Base-by-base conservation (phyloP, 139 green algal genomes). In the Picochlorum sp. region DNA sequence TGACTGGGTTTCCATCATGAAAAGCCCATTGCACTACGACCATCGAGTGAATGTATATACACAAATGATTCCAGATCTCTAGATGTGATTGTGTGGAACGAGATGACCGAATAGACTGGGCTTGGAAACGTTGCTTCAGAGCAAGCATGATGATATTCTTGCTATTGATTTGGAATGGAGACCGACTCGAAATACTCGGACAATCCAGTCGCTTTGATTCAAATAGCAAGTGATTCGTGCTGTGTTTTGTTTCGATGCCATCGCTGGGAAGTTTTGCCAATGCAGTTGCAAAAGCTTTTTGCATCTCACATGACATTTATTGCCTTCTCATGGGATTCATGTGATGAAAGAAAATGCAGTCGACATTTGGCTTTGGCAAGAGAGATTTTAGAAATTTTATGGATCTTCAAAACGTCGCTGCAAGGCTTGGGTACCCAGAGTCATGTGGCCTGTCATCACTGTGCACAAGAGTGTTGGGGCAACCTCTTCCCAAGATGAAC, bases 81-180 rank as follows among this genome's bases (percentile, higher is more conserved):
- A 13, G 47, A 54, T 7, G 16, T 66, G 15, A 26, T 61, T 15
- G 54, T 73, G 65, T 77, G 5, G 54, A 30, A 2, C 9, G n/a
- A 24, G 21, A 23, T 3, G 45, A 49, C 11, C 45, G 61, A 34
- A 28, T 77, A 49, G 14, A 41, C 1, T 30, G 15, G n/a, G 70
- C 72, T 52, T 79, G 26, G 16, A 15, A 37, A 56, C 21, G 61
- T 61, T 79, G 20, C 47, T 54, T 4, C 5, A 13, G 47, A 66
- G 45, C 61, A 79, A 77, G 72, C 38, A 56, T 34, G 72, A 79
- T 61, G 7, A 18, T 20, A 20, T 63, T 24, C 15, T 77, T 7
- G 72, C 45, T 0, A 77, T 79, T 10, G 72, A 79, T 57, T 16
- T 79, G 18, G 72, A 79, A 23, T 79, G 72, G 72, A 28, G 47